Evolutionary conservation across 177 flowering plant genomes (phyloP).

Genomic region (Vitis hybrid): DNA sequence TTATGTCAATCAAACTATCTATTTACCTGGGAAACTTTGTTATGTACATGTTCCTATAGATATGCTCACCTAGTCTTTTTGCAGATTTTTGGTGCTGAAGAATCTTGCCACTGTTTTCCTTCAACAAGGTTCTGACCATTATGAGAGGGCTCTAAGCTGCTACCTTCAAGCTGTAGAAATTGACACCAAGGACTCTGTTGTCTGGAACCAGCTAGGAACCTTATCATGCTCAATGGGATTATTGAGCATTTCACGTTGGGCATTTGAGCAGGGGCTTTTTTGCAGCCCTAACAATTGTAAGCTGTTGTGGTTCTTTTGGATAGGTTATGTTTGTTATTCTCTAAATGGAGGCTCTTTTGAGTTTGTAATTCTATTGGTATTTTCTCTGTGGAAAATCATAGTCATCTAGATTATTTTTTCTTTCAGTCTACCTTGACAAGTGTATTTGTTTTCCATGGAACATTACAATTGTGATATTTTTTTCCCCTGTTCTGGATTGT

Average conservation of each 20-base stretch:
- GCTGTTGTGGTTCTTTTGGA: constrained; percentile 11
- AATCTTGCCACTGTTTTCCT: constrained; percentile 91
- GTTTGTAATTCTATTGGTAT: neutral
- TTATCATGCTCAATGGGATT: constrained; percentile 89
- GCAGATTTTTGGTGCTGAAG: constrained; percentile 91
- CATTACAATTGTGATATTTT: neutral
- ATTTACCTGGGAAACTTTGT: neutral
- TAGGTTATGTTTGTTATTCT: neutral
- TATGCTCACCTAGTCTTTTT: constrained; percentile 9
- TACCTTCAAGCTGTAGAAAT: constrained; percentile 98
- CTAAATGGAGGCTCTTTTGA: neutral
- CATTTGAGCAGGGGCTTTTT: constrained; percentile 94
- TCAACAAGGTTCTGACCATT: constrained; percentile 71
- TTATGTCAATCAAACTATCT: neutral
- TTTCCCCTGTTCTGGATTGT: constrained; percentile 10
- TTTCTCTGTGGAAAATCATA: neutral
- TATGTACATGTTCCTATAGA: neutral
- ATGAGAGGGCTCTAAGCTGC: constrained; percentile 81
- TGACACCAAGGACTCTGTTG: constrained; percentile 89
- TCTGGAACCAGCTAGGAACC: constrained; percentile 98
- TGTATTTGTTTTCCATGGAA: neutral
- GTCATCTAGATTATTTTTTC: neutral
- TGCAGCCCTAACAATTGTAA: constrained; percentile 98
- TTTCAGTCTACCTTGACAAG: neutral
- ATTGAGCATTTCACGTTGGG: constrained; percentile 96